Percentiles rank a stretch among this genome's conserved stretches.
Conservation (phyloP, 2,329 filamentous ascomycete genomes). For the Sporothrix curviconia region DNA sequence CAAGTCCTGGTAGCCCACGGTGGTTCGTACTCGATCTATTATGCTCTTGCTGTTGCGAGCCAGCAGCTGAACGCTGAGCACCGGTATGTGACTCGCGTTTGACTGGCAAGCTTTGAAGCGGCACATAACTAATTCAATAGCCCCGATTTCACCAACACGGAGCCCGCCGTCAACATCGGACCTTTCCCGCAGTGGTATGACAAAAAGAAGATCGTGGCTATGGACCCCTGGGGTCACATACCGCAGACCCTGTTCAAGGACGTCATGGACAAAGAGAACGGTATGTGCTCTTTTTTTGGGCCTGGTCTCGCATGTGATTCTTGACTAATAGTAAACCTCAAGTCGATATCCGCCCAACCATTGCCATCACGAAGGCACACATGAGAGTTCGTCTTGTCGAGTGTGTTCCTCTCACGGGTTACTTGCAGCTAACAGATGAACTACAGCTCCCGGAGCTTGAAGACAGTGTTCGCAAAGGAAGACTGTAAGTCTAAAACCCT, state of each 20-base stretch:
- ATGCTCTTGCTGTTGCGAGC: slow-evolving; percentile 85
- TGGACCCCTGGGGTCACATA: slow-evolving; percentile 91
- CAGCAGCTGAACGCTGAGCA: slow-evolving; percentile 82
- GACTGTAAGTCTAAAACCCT: slow-evolving; percentile 45
- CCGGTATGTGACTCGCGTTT: slow-evolving; percentile 32
- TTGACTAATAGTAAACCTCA: neutral
- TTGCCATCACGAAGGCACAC: slow-evolving; percentile 84
- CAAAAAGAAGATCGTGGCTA: slow-evolving; percentile 89
- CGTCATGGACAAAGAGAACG: slow-evolving; percentile 66
- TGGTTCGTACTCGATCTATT: slow-evolving; percentile 93
- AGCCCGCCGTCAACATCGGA: slow-evolving; percentile 83
- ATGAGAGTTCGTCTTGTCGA: slow-evolving; percentile 58
- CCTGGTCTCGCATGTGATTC: neutral
- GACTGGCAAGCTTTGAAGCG: neutral
- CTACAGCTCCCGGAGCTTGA: slow-evolving; percentile 76
- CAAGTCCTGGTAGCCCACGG: slow-evolving; percentile 40
- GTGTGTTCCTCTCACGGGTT: neutral
- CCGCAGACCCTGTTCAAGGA: slow-evolving; percentile 78
- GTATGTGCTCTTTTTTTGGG: too few species aligned
- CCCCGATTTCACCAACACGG: slow-evolving; percentile 65
- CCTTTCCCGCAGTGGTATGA: slow-evolving; percentile 87
- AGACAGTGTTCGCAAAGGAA: slow-evolving; percentile 73
- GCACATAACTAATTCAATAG: slow-evolving; percentile 24
- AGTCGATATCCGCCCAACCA: slow-evolving; percentile 83
- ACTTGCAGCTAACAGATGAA: neutral